phyloP scores from a whole-genome alignment of 352 stramenopile species.

The Phytophthora hibernalis region DNA sequence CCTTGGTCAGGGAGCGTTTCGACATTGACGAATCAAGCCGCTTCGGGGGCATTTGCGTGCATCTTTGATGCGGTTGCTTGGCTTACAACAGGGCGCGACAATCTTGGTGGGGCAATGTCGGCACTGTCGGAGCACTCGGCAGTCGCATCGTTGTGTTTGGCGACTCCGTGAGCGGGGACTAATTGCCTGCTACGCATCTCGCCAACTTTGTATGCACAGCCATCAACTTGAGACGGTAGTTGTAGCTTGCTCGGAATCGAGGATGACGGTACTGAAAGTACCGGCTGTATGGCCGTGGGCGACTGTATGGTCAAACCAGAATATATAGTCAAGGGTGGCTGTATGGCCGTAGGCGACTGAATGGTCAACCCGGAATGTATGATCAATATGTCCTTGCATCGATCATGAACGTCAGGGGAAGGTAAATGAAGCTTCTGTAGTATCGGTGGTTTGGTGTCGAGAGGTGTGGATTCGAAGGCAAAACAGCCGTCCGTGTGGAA shows the following conservation, averaged over 20 bases:
- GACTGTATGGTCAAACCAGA: slow-evolving; percentile 13
- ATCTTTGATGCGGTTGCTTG: background rate
- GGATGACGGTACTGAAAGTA: background rate
- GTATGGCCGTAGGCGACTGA: slow-evolving; percentile 16
- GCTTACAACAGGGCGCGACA: too few species aligned
- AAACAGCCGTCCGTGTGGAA: background rate
- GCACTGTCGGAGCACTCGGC: background rate
- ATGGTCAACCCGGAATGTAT: slow-evolving; percentile 16
- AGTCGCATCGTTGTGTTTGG: too few species aligned
- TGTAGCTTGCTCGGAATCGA: too few species aligned
- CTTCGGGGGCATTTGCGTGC: background rate
- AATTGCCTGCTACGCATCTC: too few species aligned
- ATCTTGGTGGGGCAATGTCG: background rate
- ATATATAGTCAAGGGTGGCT: slow-evolving; percentile 9
- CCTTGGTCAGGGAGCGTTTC: background rate
- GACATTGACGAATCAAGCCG: background rate
- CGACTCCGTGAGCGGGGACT: too few species aligned
- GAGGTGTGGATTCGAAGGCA: background rate
- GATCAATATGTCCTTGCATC: background rate
- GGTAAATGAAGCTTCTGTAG: too few species aligned
- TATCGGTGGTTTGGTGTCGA: too few species aligned
- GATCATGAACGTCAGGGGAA: too few species aligned
- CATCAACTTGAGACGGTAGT: too few species aligned
- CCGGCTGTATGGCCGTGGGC: slow-evolving; percentile 15
- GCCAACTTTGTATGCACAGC: too few species aligned